These are phyloP conservation scores for Naganishia sp. DNA, from an alignment of 1,284 basidiomycete species.

Conservation along the genomic window DNA sequence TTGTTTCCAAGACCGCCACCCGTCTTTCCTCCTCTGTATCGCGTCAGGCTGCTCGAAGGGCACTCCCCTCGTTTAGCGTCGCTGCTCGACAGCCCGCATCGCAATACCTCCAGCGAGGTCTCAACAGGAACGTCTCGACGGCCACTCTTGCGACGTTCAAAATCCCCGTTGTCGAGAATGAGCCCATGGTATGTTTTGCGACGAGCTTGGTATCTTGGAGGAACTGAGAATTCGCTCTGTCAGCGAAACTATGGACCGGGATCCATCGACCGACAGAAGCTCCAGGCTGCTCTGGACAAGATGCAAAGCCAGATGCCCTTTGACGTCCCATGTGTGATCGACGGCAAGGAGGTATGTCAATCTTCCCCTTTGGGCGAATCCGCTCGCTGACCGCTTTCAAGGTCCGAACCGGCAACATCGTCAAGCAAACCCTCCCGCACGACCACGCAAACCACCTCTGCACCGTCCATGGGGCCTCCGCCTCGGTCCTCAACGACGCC, in stretches of 20 bases:
- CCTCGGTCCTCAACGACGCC: slow-evolving; percentile 71
- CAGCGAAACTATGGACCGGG: slow-evolving; percentile 73
- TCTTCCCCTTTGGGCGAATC: background rate
- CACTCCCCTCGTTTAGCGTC: slow-evolving; percentile 4
- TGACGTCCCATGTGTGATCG: slow-evolving; percentile 88
- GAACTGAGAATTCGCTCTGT: too few relatives aligned
- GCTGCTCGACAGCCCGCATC: slow-evolving; percentile 18
- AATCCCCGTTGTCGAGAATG: slow-evolving; percentile 80
- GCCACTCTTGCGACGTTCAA: slow-evolving; percentile 77
- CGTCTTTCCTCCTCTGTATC: slow-evolving; percentile 7
- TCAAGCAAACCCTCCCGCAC: slow-evolving; percentile 78
- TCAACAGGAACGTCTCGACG: slow-evolving; percentile 48
- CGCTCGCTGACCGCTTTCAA: slow-evolving; percentile 44
- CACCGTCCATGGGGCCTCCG: slow-evolving; percentile 85
- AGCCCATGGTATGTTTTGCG: slow-evolving; percentile 73
- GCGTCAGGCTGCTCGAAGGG: slow-evolving; percentile 16
- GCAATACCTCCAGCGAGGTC: slow-evolving; percentile 12
- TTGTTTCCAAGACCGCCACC: slow-evolving; percentile 20
- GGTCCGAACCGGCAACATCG: slow-evolving; percentile 81
- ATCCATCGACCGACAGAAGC: slow-evolving; percentile 72
- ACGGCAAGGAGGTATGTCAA: slow-evolving; percentile 75
- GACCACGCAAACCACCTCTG: slow-evolving; percentile 79
- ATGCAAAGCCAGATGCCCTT: slow-evolving; percentile 82
- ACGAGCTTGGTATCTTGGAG: slow-evolving; percentile 30
- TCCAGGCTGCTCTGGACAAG: slow-evolving; percentile 74